Evolutionary conservation across 129 eudicot species (phyloP).

Genomic region (Helichrysum umbraculigerum): DNA sequence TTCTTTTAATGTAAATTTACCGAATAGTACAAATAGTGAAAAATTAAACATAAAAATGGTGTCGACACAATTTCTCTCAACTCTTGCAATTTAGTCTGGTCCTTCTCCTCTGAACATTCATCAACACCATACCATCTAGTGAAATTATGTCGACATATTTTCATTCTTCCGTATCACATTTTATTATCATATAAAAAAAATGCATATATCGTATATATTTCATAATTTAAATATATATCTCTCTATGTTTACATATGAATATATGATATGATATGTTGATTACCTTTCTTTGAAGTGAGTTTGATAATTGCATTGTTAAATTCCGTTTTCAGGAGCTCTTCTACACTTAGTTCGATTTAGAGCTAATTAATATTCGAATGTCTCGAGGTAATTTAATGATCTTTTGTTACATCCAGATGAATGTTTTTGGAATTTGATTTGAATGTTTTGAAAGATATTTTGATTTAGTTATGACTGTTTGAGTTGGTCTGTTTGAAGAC

Average conservation of each 20-base stretch:
- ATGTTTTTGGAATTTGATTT: not conserved
- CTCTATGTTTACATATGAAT: no score
- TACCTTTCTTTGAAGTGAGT: no score
- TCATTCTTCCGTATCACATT: not conserved
- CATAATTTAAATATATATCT: no score
- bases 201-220: not conserved
- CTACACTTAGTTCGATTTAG: constrained; percentile 29
- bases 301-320: not conserved
- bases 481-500: not conserved
- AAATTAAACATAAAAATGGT: constrained; percentile 12
- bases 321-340: constrained; percentile 37
- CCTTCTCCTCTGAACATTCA: not conserved
- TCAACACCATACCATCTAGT: not conserved
- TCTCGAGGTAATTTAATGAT: constrained; percentile 41
- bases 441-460: not conserved
- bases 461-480: not conserved
- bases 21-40: constrained; percentile 26
- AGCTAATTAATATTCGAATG: constrained; percentile 16
- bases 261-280: no score
- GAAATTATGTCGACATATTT: constrained; percentile 34
- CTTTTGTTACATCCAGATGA: constrained; percentile 2
- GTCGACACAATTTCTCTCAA: constrained; percentile 35
- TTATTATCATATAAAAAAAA: not conserved
- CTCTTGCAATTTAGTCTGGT: not conserved
- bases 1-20: not conserved